A percentile compares a stretch with the other conserved stretches of the same genome.
phyloP scores from a whole-genome alignment of 75 land plant species.

The Selaginella moellendorffii region DNA sequence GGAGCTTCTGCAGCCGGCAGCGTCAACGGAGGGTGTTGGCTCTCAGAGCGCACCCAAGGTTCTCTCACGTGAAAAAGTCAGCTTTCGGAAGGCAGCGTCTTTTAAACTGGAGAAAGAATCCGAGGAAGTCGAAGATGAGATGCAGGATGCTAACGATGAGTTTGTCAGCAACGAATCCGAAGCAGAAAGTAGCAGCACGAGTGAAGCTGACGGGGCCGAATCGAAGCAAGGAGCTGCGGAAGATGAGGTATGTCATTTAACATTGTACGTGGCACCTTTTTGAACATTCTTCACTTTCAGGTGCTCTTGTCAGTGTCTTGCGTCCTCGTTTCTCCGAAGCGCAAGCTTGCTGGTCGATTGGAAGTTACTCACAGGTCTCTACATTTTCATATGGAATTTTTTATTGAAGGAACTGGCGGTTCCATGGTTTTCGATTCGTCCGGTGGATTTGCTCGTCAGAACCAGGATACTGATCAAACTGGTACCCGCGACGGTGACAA shows the following conservation, averaged over 20 bases:
- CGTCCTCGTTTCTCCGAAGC: conserved; percentile 70
- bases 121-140: background rate
- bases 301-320: conserved; percentile 56
- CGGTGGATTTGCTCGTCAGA: conserved; percentile 26
- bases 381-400: conserved; percentile 81
- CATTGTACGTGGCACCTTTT: too few species aligned
- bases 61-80: too few species aligned
- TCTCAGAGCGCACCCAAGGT: too few species aligned
- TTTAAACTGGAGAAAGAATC: too few species aligned
- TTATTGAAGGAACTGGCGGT: conserved; percentile 95
- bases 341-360: conserved; percentile 79
- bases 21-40: conserved; percentile 5
- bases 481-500: conserved; percentile 8
- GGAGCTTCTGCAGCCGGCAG: conserved; percentile 37
- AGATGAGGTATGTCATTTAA: background rate
- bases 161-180: background rate
- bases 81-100: too few species aligned
- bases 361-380: conserved; percentile 50
- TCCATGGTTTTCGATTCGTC: conserved; percentile 56
- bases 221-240: background rate
- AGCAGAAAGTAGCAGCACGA: background rate
- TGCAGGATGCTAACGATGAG: background rate
- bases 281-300: conserved; percentile 27
- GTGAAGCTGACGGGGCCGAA: background rate
- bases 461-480: conserved; percentile 14